phyloP scores from a whole-genome alignment of 768 basidiomycete genomes.

The Russula sp. region DNA sequence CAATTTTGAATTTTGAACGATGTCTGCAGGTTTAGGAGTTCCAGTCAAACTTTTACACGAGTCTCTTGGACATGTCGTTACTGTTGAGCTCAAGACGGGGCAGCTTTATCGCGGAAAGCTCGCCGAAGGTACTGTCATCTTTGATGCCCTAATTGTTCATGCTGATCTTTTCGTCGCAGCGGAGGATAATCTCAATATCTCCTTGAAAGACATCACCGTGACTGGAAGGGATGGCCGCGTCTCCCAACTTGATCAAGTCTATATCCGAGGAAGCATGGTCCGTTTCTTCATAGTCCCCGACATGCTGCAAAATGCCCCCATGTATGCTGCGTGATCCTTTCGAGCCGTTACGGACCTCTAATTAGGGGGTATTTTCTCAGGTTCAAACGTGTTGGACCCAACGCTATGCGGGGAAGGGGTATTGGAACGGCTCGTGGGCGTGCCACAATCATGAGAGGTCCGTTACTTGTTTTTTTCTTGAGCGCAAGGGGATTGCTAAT shows the following conservation, averaged over 20 bases:
- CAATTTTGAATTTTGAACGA: constrained; percentile 25
- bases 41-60: constrained; percentile 97
- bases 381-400: constrained; percentile 98
- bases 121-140: constrained; percentile 70
- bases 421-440: constrained; percentile 98
- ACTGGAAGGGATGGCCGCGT: constrained; percentile 97
- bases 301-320: constrained; percentile 98
- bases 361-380: constrained; percentile 37
- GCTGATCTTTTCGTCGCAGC: constrained; percentile 45
- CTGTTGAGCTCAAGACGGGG: constrained; percentile 97
- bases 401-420: constrained; percentile 97
- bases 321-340: constrained; percentile 50
- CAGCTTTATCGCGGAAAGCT: constrained; percentile 97
- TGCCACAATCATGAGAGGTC: constrained; percentile 97
- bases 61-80: constrained; percentile 92
- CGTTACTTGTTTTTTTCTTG: constrained; percentile 30
- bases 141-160: constrained; percentile 5
- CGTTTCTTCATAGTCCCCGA: constrained; percentile 99
- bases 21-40: constrained; percentile 72
- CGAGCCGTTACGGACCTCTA: background rate
- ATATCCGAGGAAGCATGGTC: constrained; percentile 97
- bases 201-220: constrained; percentile 92
- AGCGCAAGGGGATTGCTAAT: constrained; percentile 15
- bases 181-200: constrained; percentile 97
- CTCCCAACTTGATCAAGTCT: constrained; percentile 97